phyloP scores from a whole-genome alignment of 2,329 filamentous ascomycete genomes.

The Diaporthe vexans region DNA sequence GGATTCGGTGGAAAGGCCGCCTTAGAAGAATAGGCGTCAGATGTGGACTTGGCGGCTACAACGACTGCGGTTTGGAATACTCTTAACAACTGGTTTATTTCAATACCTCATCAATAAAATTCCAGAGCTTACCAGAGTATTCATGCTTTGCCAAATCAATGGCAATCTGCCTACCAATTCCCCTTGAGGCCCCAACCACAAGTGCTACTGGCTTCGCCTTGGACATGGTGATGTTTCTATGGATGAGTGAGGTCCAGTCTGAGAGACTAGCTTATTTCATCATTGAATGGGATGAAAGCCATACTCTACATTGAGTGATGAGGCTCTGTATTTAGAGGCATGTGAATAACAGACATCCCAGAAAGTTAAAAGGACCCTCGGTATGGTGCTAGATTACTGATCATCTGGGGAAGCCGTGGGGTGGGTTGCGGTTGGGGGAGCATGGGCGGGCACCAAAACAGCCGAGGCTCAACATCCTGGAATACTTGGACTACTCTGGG shows the following conservation, averaged over 20 bases:
- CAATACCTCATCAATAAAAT: not conserved
- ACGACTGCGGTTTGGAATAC: slow-evolving; percentile 67
- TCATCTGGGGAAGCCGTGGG: slow-evolving; percentile 11
- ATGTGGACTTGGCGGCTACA: slow-evolving; percentile 82
- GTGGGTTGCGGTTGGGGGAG: not conserved
- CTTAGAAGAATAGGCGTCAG: slow-evolving; percentile 66
- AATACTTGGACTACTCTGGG: not conserved
- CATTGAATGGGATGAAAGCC: not conserved
- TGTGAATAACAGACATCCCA: not conserved
- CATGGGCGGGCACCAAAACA: not conserved
- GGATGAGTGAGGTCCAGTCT: slow-evolving; percentile 37
- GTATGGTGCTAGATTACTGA: slow-evolving; percentile 23
- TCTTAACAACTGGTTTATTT: not conserved
- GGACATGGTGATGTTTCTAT: slow-evolving; percentile 42
- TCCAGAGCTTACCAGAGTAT: slow-evolving; percentile 72
- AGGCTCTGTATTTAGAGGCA: not conserved
- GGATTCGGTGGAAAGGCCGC: slow-evolving; percentile 80
- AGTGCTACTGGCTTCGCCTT: slow-evolving; percentile 71
- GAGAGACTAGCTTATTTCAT: not conserved
- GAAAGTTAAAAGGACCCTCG: not conserved
- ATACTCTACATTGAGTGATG: not conserved
- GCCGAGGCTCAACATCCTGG: slow-evolving; percentile 33
- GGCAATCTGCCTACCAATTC: slow-evolving; percentile 85
- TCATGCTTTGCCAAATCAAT: slow-evolving; percentile 80
- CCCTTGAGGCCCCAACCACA: slow-evolving; percentile 81